These are phyloP conservation scores for Piromyces finnis DNA, from an alignment of 192 early-diverging fungal genomes.

Conservation along the genomic window DNA sequence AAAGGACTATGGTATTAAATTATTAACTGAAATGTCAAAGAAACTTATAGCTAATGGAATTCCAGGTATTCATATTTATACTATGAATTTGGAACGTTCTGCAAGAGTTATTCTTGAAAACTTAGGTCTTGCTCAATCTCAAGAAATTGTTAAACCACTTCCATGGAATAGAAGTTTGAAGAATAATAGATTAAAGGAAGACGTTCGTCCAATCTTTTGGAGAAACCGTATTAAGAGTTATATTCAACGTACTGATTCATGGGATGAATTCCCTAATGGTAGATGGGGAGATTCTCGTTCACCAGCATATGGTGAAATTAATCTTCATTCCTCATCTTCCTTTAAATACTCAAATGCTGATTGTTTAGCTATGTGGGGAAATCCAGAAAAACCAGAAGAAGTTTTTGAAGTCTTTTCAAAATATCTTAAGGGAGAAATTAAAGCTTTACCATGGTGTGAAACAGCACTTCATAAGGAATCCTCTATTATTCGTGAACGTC, in stretches of 20 bases:
- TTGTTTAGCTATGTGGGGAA: slow-evolving; percentile 60
- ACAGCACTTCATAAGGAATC: slow-evolving; percentile 63
- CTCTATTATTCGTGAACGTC: slow-evolving; percentile 39
- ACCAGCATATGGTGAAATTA: slow-evolving; percentile 64
- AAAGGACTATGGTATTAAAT: slow-evolving; percentile 77
- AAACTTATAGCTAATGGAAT: slow-evolving; percentile 46
- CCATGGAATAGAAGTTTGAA: slow-evolving; percentile 72
- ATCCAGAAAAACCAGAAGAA: slow-evolving; percentile 44
- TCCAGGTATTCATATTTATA: slow-evolving; percentile 89
- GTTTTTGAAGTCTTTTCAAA: slow-evolving; percentile 58
- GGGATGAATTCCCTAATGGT: slow-evolving; percentile 98
- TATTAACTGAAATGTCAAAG: slow-evolving; percentile 71
- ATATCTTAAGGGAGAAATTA: slow-evolving; percentile 65
- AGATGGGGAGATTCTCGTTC: slow-evolving; percentile 95
- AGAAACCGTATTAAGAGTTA: slow-evolving; percentile 84
- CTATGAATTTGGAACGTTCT: slow-evolving; percentile 73
- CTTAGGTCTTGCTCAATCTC: slow-evolving; percentile 51
- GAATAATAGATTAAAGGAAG: slow-evolving; percentile 76
- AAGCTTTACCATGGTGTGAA: slow-evolving; percentile 83
- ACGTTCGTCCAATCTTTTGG: slow-evolving; percentile 98
- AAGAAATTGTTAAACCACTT: slow-evolving; percentile 46
- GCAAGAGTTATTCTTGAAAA: slow-evolving; percentile 76
- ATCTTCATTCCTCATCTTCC: background rate
- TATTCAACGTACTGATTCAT: slow-evolving; percentile 70
- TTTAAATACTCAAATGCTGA: slow-evolving; percentile 21